Evolutionary conservation across 2,329 filamentous ascomycete genomes (phyloP), one percentile per base, ranked within the genome.

Genomic region (Domatiomyces catenatus): DNA sequence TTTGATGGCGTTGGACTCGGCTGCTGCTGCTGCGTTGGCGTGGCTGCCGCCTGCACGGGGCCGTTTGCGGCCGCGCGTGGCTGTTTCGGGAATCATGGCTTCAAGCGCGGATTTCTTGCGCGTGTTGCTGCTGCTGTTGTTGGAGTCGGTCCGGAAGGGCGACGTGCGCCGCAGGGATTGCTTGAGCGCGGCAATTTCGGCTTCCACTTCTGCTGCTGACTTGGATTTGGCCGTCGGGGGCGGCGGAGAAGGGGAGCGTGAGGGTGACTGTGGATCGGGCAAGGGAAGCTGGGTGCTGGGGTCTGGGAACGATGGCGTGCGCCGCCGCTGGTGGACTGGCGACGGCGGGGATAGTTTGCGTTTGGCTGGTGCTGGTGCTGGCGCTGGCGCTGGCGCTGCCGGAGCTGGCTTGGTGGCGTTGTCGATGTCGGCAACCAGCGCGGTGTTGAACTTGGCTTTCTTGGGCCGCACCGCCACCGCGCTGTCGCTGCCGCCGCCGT

Each of bases 1-100:
- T 50, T 82, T 76, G 15, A 94, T 63, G 0, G 83, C 74, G 48
- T 78, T 76, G 52, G 76, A 71, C 54, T 87, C 84, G 12, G 80
- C 55, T 24, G 22, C 22, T 24, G 22, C n/a, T n/a, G n/a, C n/a
- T n/a, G 65, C 69, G 18, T 74, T 70, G 44, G 57, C 57, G 45
- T 58, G 61, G 22, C 47, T 54, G 18, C 61, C 63, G 12, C 67
- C 66, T 5, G 66, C 65, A 1, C 63, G 60, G n/a, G 67, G 67
- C 8, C 69, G 64, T 58, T 66, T 70, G 15, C 70, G 67, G 20
- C 70, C 71, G 28, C 70, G 66, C 39, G 70, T 71, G 8, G 70
- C 67, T 8, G 64, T 71, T 42, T 69, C 63, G 0, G 71, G 71
- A 44, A 73, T 73, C 63, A 73, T 66, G 22, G 67, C 61, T 59